Base-by-base conservation (phyloP, 495 filamentous ascomycete genomes). In the Neurospora tetrasperma region DNA sequence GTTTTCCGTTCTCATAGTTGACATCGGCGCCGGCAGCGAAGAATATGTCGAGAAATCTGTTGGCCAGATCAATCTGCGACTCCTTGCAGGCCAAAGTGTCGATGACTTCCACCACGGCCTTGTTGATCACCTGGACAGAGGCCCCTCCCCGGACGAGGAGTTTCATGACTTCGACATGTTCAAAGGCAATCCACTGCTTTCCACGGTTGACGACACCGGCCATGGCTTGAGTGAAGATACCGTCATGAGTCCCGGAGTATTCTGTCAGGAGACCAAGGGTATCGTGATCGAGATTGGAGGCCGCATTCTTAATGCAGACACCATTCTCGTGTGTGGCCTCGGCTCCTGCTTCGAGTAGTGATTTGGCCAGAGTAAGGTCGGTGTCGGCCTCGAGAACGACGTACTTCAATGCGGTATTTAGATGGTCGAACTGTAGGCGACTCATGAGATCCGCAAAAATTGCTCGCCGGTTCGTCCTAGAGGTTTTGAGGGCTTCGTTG, bases 1-100 rank as follows among this genome's bases (percentile, higher is more conserved):
- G 80, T 73, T 83, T 83, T 7, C 83, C 83, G 68, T 80, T 76
- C 31, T 85, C 82, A 70, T 81, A 77, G 70, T 84, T 83, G 46
- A 83, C 79, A 72, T 84, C 79, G 12, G 79, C 83, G 2, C 78
- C 77, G 11, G 81, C 71, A 5, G 77, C 79, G 31, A 85, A 79
- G 18, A 85, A 74, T 5, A 79, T 70, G 43, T 79, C 77, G n/a
- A 82, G 70, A 14, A 84, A 76, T 8, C 74, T 70, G 42, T 77
- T 76, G 3, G 80, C 80, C 4, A 84, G 8, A 23, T 79, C 69
- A 6, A 72, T 75, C 20, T 75, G 73, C 2, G 77, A 66, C 16
- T 76, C 71, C 23, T 77, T 70, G 69, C 80, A 78, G 8, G 75
- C 78, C 7, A 81, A 72, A 16, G 80, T 73, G 40, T 83, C 76